These are phyloP conservation scores for Aspergillus unguis DNA, from an alignment of 2,329 filamentous ascomycete genomes.

Conservation along the genomic window DNA sequence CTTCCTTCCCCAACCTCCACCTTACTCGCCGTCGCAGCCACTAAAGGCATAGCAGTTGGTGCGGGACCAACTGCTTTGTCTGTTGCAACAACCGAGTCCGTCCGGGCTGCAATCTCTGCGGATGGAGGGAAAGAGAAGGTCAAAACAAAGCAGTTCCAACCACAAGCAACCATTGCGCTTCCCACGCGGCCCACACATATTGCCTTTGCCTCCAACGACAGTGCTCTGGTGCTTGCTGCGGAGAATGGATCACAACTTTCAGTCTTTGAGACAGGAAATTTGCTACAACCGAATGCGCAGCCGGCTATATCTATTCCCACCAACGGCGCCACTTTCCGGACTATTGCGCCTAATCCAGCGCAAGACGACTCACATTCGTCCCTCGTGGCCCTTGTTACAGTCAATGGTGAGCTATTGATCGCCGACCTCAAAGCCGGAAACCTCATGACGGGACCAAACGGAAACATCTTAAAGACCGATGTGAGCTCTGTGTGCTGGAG, in stretches of 20 bases:
- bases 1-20: slow-evolving; percentile 75
- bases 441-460: slow-evolving; percentile 58
- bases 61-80: slow-evolving; percentile 77
- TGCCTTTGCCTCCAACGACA: slow-evolving; percentile 85
- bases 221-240: slow-evolving; percentile 75
- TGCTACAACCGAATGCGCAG: slow-evolving; percentile 65
- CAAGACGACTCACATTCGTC: slow-evolving; percentile 55
- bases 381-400: slow-evolving; percentile 76
- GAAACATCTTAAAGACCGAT: slow-evolving; percentile 65
- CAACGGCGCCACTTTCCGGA: slow-evolving; percentile 68
- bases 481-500: slow-evolving; percentile 91
- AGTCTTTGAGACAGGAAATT: slow-evolving; percentile 70
- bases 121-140: slow-evolving; percentile 55
- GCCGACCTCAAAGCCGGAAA: slow-evolving; percentile 70
- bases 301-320: slow-evolving; percentile 73
- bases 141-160: slow-evolving; percentile 67
- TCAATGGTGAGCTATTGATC: slow-evolving; percentile 75
- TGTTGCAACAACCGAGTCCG: slow-evolving; percentile 70
- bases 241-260: slow-evolving; percentile 77
- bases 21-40: slow-evolving; percentile 77
- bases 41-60: slow-evolving; percentile 77
- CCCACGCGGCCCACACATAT: slow-evolving; percentile 79
- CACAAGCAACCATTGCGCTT: slow-evolving; percentile 69
- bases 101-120: slow-evolving; percentile 70
- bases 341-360: slow-evolving; percentile 76